Base-by-base conservation (phyloP, 176 grass and related monocot genomes). In the Oryza glumipatula region DNA sequence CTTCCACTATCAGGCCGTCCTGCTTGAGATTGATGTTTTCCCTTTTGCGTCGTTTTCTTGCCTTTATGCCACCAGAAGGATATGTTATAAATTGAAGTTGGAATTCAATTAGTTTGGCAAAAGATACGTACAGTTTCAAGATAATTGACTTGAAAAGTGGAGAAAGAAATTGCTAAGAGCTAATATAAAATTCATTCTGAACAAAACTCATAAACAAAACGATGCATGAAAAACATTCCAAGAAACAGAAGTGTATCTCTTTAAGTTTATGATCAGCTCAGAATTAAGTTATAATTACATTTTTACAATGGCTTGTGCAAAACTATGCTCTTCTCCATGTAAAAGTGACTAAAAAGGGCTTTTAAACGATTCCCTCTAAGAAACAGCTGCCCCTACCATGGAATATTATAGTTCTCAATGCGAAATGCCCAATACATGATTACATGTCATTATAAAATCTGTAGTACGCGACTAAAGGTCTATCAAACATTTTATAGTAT, bases 11-110 rank as follows among this genome's bases (percentile, higher is more conserved):
- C 84, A 72, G 39, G 61, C 3, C 33, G 17, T 65, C 17, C 32
- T 60, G 64, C 30, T 46, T 11, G 76, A 83, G 88, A 58, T 79
- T 47, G 49, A 28, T 39, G 61, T 33, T 86, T 78, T 79, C 44
- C 79, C 47, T 79, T 86, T 82, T 86, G 46, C 46, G 33, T n/a
- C 0, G 1, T 49, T 51, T 74, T 90, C 79, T 86, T 90, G 61
- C 88, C 79, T 12, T 68, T 63, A 14, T 78, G 68, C 88, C 86
- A 71, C 47, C 46, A 54, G 19, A 46, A 82, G 17, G 32, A 81
- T 38, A 67, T 3, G 77, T 56, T 36, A 58, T 13, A 78, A 75
- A 45, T 23, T 39, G 47, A 67, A 45, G 51, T n/a, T 11, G 23
- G 56, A 26, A 32, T 26, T 49, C 0, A 68, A 67, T 83, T 63